Evolutionary conservation across 2,329 filamentous ascomycete species (phyloP), one percentile per base, ranked within the genome.

Genomic region (Neoarthrinium moseri): DNA sequence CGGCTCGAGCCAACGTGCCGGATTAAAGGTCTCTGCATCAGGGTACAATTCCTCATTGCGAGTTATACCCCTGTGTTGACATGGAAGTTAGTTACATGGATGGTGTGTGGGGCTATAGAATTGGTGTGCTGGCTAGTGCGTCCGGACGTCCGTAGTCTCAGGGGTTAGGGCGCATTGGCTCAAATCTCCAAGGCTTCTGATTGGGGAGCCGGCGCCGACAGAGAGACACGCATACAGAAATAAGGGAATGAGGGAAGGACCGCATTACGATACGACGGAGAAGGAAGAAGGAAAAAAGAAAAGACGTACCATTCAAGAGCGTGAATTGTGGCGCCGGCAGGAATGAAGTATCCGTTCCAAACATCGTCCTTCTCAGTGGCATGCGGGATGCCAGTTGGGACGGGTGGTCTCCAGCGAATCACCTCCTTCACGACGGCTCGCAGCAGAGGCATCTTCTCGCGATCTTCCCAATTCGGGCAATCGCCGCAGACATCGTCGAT

Each of bases 311-410:
- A 80, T 61, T 77, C 74, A 17, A 78, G 57, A 2, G 77, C 72
- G 43, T 80, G 70, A 17, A 80, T 71, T 1, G 74, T 74, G 2
- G 75, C 70, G 5, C 76, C 76, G 23, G 70, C 72, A 1, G 73
- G 71, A 38, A 80, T 75, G 56, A 74, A 71, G 53, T 73, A 78
- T 3, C 47, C 47, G 13, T 73, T 62, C 50, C 77, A 80, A 18
- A 75, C 65, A 49, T 79, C 75, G 43, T 78, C 75, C 43, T 71
- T 65, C 43, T 75, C 73, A 5, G 71, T 59, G 1, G 74, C 71
- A 50, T 80, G 77, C 1, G 75, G 74, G 5, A 81, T 76, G 4
- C 70, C 71, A 26, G 75, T 78, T 5, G 76, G 75, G 8, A 79
- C 75, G 4, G 75, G 73, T 22, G 75, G 74, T 42, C 75, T 65